Base-by-base conservation (phyloP, 2,329 filamentous ascomycete genomes). In the Blastomyces percursus region DNA sequence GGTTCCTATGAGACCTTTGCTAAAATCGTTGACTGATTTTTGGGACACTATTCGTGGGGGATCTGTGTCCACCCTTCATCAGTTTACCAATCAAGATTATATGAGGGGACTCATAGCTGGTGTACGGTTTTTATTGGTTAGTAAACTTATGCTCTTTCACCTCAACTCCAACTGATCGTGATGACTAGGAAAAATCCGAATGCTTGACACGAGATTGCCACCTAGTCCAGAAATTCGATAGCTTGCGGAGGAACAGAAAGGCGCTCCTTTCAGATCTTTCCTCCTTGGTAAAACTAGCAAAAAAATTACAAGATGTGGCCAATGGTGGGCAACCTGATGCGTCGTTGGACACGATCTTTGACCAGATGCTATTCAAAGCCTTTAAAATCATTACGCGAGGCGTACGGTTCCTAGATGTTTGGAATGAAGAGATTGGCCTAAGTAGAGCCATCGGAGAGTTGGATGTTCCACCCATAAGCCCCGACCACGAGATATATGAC, bases 371-470 rank as follows among this genome's bases (percentile, higher is more conserved):
- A 30, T 78, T 96, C 61, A 94, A 92, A 74, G 92, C 92, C 0
- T 97, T 96, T 79, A 91, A 89, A 71, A 91, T 97, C 60, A 89
- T 96, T n/a, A 93, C 87, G 57, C 87, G 93, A 69, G 91, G 90
- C 16, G 91, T 96, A 32, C 84, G 88, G 54, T 97, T 99, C 71
- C 81, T 96, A 51, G 94, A 99, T 68, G 82, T 93, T 1, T 86
- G 94, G 78, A 87, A 89, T 46, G 88, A 79, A 65, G 76, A 79
- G 59, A 78, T 79, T 71, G 76, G 77, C 21, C 70, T 79, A 67
- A 75, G 73, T 61, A 71, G 73, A 70, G 72, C 74, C 9, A 76
- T 77, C 48, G 71, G 71, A 24, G 75, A 76, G 59, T 65, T 77
- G 40, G 73, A 76, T 62, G 69, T 68, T 56, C 66, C 68, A 19